Evolutionary conservation across 768 basidiomycete genomes (phyloP).

Genomic region (Leccinum disarticulatum): DNA sequence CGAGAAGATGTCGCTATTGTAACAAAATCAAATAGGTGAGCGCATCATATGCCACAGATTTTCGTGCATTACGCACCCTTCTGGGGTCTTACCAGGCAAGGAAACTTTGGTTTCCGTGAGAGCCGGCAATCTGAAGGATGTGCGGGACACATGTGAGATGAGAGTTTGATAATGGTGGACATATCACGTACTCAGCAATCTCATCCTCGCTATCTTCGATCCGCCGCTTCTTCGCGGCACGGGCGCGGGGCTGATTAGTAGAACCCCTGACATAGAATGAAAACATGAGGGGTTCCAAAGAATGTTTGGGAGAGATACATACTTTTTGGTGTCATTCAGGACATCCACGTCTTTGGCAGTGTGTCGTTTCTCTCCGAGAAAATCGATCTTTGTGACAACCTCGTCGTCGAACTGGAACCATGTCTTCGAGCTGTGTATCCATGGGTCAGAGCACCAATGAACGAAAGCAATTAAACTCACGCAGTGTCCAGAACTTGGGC

Average conservation of each 20-base stretch:
- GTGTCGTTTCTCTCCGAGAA: conserved; percentile 47
- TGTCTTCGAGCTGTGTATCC: conserved; percentile 47
- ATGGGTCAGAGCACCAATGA: conserved; percentile 3
- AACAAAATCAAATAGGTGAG: conserved; percentile 23
- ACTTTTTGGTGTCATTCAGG: conserved; percentile 31
- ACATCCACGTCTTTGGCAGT: conserved; percentile 32
- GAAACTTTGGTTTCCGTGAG: conserved; percentile 22
- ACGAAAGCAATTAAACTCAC: conserved; percentile 41
- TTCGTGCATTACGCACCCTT: conserved; percentile 78
- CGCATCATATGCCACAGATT: conserved; percentile 47
- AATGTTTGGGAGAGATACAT: conserved; percentile 10
- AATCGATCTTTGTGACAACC: conserved; percentile 61
- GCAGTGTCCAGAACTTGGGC: conserved; percentile 74
- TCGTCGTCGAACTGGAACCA: conserved; percentile 98
- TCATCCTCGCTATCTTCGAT: conserved; percentile 65
- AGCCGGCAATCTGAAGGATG: conserved; percentile 21
- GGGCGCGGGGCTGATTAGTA: conserved; percentile 35
- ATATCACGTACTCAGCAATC: conserved; percentile 29
- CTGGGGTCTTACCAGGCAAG: conserved; percentile 36
- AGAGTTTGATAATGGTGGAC: conserved; percentile 16
- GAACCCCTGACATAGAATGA: conserved; percentile 17
- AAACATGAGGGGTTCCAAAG: conserved; percentile 1
- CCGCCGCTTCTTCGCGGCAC: conserved; percentile 47
- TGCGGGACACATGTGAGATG: conserved; percentile 12
- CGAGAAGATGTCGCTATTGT: conserved; percentile 46